phyloP scores from a whole-genome alignment of 352 stramenopile genomes.

The Thraustochytrium sp. region DNA sequence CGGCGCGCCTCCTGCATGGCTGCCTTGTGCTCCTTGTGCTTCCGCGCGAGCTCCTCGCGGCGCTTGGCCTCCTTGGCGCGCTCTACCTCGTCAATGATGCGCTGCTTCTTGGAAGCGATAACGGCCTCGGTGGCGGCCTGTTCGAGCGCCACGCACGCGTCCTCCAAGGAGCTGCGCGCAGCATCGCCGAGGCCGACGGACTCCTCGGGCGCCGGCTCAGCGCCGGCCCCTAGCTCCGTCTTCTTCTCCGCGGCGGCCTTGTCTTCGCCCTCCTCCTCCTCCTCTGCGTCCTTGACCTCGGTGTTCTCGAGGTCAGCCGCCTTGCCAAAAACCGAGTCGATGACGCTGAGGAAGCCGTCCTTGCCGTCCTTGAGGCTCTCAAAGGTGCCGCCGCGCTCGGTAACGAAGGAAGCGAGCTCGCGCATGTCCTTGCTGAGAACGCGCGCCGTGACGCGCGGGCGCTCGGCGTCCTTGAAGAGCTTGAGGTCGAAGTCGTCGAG shows the following conservation, averaged over 20 bases:
- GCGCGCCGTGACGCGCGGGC: not conserved
- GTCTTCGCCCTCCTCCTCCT: not conserved
- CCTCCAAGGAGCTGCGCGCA: not conserved
- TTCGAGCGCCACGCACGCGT: constrained; percentile 25
- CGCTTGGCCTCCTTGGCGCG: not conserved
- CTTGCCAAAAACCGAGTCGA: not conserved
- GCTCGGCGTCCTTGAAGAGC: constrained; percentile 41
- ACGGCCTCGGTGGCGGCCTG: constrained; percentile 32
- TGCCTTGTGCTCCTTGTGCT: not conserved
- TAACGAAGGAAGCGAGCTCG: constrained; percentile 30
- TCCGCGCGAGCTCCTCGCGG: not conserved
- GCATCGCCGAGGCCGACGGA: not conserved
- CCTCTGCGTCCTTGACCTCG: not conserved
- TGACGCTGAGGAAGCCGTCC: not conserved
- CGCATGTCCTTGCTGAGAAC: constrained; percentile 30
- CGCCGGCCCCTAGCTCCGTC: too few relatives aligned
- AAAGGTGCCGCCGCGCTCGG: constrained; percentile 5
- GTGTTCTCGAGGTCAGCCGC: not conserved
- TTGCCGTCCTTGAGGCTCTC: not conserved
- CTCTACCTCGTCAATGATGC: constrained; percentile 20
- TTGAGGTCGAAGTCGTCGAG: constrained; percentile 42
- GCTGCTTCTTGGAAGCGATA: not conserved
- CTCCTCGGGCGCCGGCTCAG: not conserved
- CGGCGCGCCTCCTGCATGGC: not conserved
- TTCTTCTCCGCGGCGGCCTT: too few relatives aligned